Percentiles rank a stretch among this genome's conserved stretches.
These are phyloP conservation scores for Mycena latifolia DNA, from an alignment of 768 basidiomycete species.

Conservation along the genomic window DNA sequence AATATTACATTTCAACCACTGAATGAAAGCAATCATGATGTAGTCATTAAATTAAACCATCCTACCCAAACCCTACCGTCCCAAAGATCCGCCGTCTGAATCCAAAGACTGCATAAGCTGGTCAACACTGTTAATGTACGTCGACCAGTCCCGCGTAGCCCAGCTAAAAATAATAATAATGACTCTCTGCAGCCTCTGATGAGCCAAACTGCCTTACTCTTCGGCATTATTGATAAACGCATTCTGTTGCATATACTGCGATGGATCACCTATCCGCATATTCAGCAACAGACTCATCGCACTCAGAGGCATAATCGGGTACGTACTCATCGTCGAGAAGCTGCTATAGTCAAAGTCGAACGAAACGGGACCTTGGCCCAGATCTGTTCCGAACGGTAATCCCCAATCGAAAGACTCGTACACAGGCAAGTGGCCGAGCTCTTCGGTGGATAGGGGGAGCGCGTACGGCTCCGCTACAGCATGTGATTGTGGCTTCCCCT, in stretches of 20 bases:
- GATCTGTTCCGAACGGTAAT: not conserved
- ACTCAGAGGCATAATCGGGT: no score
- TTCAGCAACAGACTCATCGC: not conserved
- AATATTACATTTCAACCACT: no score
- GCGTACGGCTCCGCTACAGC: conserved; percentile 32
- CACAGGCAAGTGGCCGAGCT: conserved; percentile 57
- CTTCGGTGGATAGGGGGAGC: conserved; percentile 58
- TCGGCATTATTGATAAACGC: not conserved
- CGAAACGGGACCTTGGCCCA: not conserved
- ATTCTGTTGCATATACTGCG: not conserved
- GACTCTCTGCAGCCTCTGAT: not conserved
- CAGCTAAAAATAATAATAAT: conserved; percentile 10
- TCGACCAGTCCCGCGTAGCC: conserved; percentile 29
- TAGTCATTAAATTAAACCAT: no score
- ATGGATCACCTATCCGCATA: not conserved
- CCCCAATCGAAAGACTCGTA: conserved; percentile 40
- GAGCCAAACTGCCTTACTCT: conserved; percentile 4
- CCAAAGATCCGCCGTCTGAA: not conserved
- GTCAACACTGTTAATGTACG: conserved; percentile 9
- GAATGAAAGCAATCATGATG: no score
- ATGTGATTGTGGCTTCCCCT: not conserved
- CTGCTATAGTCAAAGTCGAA: conserved; percentile 1
- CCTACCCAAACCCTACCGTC: not conserved
- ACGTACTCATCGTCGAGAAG: not conserved
- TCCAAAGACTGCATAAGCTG: conserved; percentile 15